Base-by-base conservation (phyloP, 2,329 filamentous ascomycete species). In the Ceratocystis cacaofunesta region DNA sequence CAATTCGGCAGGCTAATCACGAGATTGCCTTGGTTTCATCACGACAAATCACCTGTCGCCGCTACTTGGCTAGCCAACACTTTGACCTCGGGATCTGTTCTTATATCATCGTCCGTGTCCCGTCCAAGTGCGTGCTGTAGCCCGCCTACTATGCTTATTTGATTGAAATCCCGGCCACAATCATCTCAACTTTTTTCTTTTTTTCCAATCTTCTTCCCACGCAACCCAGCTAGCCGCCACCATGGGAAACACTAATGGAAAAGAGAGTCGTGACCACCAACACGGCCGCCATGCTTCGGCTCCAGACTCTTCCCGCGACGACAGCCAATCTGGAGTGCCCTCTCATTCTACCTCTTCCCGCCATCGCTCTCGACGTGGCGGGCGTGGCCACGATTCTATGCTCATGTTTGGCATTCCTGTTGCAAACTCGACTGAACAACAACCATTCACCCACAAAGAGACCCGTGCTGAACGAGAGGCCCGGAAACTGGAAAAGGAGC, bases 391-490 rank as follows among this genome's bases (percentile, higher is more conserved):
- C 22, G 65, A 66, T 55, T 55, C 65, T 15, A 25, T 66, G 10
- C 15, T 60, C 22, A 63, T 60, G 61, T 44, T 63, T 55, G 55
- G 61, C 19, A 46, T 41, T 10, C 30, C 48, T 15, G 50, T 30
- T 19, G 62, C 61, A 15, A 57, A 60, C 19, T 19, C 48, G 7
- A 32, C 44, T 22, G 66, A 67, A 30, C 72, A 80, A 71, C 76
- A 70, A 4, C 79, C 80, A 0, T 80, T 81, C 66, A 80, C 83
- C 69, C 86, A 90, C 66, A 84, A 90, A 67, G 92, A 97, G 76
- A 96, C 91, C 6, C 92, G 87, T 72, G 89, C 92, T 70, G 94
- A 97, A 76, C 84, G 90, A 52, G 94, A 99, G 74, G 90, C 90
- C 22, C 83, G 92, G 68, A 88, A 87, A 68, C 77, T 90, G 65